phyloP scores from a whole-genome alignment of 2,329 filamentous ascomycete genomes.

The Coniochaeta sp. region DNA sequence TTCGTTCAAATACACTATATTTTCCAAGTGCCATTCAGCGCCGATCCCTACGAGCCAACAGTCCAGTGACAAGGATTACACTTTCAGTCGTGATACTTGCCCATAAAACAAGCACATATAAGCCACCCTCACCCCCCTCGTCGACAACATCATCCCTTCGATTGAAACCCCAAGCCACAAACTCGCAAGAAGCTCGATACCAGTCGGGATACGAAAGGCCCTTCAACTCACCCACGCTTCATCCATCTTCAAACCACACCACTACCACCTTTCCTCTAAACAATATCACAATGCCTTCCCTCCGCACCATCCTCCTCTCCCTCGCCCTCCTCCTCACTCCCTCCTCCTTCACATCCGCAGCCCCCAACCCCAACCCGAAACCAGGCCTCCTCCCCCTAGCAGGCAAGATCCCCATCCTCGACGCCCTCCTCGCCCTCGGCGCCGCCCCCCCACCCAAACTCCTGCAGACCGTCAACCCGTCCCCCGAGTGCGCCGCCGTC shows the following conservation, averaged over 20 bases:
- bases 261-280: no score
- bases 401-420: slow-evolving; percentile 11
- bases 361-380: not conserved
- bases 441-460: slow-evolving; percentile 18
- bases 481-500: slow-evolving; percentile 18
- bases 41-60: not conserved
- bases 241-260: not conserved
- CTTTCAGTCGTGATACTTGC: not conserved
- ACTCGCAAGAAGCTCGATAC: not conserved
- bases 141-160: not conserved
- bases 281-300: not conserved
- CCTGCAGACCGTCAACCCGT: slow-evolving; percentile 17
- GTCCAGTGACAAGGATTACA: not conserved
- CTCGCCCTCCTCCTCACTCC: not conserved
- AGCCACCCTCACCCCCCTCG: not conserved
- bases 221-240: not conserved
- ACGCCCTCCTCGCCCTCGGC: slow-evolving; percentile 13
- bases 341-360: no score
- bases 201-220: not conserved
- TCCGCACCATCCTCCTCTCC: not conserved
- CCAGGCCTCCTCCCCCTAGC: slow-evolving; percentile 5
- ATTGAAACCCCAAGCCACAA: not conserved
- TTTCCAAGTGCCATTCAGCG: not conserved
- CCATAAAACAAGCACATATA: not conserved
- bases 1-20: not conserved